phyloP scores from a whole-genome alignment of 2,329 filamentous ascomycete genomes.

The Aspergillus calidoustus region DNA sequence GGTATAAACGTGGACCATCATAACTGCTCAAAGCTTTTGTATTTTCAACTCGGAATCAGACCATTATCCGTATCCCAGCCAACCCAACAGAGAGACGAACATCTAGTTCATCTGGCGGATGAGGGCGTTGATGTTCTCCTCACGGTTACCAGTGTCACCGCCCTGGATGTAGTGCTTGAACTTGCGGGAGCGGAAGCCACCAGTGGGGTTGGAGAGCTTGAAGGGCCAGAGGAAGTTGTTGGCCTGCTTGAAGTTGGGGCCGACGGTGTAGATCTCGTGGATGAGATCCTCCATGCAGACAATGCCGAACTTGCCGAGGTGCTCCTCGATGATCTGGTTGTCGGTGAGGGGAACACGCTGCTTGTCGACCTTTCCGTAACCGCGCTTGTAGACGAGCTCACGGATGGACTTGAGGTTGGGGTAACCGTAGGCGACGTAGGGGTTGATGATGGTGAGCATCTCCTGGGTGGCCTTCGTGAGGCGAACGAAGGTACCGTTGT shows the following conservation, averaged over 20 bases:
- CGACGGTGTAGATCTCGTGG: constrained; percentile 98
- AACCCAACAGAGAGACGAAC: constrained; percentile 20
- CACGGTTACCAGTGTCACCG: constrained; percentile 97
- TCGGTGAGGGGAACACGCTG: constrained; percentile 95
- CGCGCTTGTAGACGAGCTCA: constrained; percentile 99
- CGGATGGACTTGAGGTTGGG: constrained; percentile 99
- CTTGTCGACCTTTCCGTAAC: constrained; percentile 99
- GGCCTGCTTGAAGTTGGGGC: constrained; percentile 99
- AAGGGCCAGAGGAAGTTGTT: constrained; percentile 99
- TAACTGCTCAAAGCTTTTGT: constrained; percentile 43
- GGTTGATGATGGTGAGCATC: constrained; percentile 98
- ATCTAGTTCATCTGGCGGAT: constrained; percentile 98
- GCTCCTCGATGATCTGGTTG: constrained; percentile 96
- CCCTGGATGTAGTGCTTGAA: constrained; percentile 99
- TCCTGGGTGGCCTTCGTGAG: constrained; percentile 96
- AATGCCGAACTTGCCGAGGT: constrained; percentile 97
- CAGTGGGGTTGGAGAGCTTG: constrained; percentile 98
- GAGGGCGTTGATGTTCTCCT: constrained; percentile 96
- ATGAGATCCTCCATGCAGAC: constrained; percentile 99
- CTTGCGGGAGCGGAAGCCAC: constrained; percentile 94
- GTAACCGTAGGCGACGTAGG: constrained; percentile 98
- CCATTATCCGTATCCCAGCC: constrained; percentile 26
- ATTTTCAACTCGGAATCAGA: constrained; percentile 31
- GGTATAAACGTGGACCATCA: constrained; percentile 20
- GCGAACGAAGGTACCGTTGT: constrained; percentile 98